These are phyloP conservation scores for Ceratobasidium sp. DNA, from an alignment of 1,284 basidiomycete genomes.

Conservation along the genomic window DNA sequence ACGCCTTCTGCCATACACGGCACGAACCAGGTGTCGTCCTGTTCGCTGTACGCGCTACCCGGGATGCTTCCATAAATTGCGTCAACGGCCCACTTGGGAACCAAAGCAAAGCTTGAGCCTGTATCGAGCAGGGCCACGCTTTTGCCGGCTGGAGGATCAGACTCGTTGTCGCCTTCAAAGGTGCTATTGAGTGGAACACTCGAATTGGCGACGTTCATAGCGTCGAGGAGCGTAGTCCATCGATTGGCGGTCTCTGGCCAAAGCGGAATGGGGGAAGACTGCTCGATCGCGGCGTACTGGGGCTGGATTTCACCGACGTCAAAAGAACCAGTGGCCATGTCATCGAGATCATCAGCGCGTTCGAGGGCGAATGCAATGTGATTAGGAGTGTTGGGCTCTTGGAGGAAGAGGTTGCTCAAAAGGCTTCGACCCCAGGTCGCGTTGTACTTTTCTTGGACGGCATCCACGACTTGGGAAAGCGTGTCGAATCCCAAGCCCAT, in stretches of 20 bases:
- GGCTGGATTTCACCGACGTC: conserved; percentile 72
- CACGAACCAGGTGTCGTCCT: conserved; percentile 71
- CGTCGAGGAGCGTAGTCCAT: conserved; percentile 78
- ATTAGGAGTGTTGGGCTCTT: conserved; percentile 76
- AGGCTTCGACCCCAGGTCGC: conserved; percentile 71
- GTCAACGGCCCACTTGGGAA: conserved; percentile 67
- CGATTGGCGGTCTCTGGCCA: conserved; percentile 74
- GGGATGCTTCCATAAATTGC: conserved; percentile 73
- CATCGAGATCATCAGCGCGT: conserved; percentile 54
- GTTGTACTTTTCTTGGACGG: conserved; percentile 68
- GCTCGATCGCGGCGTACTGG: conserved; percentile 66
- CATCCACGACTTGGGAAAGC: conserved; percentile 74
- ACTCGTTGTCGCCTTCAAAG: conserved; percentile 35
- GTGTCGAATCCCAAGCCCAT: conserved; percentile 81
- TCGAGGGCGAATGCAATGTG: conserved; percentile 81
- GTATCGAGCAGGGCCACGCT: conserved; percentile 80
- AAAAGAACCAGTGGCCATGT: conserved; percentile 43
- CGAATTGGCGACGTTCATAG: conserved; percentile 57
- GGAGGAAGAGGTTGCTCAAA: conserved; percentile 77
- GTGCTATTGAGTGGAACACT: conserved; percentile 39
- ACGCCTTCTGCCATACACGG: conserved; percentile 79
- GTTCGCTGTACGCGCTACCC: conserved; percentile 68
- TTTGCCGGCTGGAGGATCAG: conserved; percentile 58
- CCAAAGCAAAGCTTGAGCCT: conserved; percentile 70
- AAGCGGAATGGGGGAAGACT: conserved; percentile 71